Percentiles rank a stretch among this genome's conserved stretches.
Evolutionary conservation across 2,329 filamentous ascomycete genomes (phyloP).

Genomic region (Colletotrichum salicis): DNA sequence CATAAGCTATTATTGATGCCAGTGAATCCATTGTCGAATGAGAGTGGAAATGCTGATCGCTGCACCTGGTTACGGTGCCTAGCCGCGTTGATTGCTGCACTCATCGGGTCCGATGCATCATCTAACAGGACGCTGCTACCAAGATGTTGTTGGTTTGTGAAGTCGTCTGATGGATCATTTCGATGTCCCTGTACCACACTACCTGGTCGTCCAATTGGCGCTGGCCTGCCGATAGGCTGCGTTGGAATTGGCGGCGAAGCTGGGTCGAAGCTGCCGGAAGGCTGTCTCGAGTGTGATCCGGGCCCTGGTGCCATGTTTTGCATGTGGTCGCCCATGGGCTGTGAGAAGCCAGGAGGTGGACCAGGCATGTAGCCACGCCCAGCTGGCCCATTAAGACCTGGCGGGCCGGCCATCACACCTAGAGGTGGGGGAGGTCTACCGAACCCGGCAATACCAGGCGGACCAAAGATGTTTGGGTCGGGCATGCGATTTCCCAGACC

Average conservation of each 20-base stretch:
- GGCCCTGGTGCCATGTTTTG: conserved; percentile 54
- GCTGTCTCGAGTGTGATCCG: conserved; percentile 77
- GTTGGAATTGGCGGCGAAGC: conserved; percentile 61
- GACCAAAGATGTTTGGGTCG: conserved; percentile 56
- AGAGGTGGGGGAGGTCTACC: conserved; percentile 49
- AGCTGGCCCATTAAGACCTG: conserved; percentile 59
- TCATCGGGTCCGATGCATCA: conserved; percentile 70
- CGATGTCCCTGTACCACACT: conserved; percentile 71
- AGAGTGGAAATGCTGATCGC: conserved; percentile 53
- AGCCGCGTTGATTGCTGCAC: conserved; percentile 42
- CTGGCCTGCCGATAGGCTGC: conserved; percentile 82
- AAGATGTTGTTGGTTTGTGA: conserved; percentile 81
- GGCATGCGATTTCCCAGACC: conserved; percentile 58
- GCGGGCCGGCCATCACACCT: conserved; percentile 60
- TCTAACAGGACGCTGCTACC: conserved; percentile 90
- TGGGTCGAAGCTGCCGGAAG: conserved; percentile 74
- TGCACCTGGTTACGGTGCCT: conserved; percentile 62
- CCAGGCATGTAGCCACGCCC: conserved; percentile 54
- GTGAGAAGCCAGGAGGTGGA: conserved; percentile 66
- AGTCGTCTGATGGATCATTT: conserved; percentile 70
- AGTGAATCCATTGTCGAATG: conserved; percentile 54
- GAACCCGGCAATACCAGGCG: conserved; percentile 49
- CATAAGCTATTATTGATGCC: conserved; percentile 52
- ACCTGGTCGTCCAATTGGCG: conserved; percentile 87
- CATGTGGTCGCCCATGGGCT: conserved; percentile 53